A percentile compares a stretch with the other conserved stretches of the same genome.
Evolutionary conservation across 768 basidiomycete genomes (phyloP).

Genomic region (Crepidotus variabilis): DNA sequence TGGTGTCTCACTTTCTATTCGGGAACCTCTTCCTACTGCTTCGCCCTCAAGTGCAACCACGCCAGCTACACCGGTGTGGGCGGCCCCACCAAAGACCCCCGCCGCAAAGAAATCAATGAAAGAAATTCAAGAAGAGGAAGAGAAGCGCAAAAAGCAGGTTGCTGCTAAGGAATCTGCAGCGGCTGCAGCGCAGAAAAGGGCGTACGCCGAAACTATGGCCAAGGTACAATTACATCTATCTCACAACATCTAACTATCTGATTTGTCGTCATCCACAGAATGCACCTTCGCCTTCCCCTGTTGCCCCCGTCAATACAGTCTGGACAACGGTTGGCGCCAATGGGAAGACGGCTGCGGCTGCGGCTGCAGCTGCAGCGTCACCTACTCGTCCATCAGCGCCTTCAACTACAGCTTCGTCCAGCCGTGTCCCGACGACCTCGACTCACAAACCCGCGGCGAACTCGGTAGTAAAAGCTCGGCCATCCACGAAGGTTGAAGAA

Average conservation of each 20-base stretch:
- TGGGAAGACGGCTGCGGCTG: slow-evolving; percentile 50
- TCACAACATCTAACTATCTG: neutral
- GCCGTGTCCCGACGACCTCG: slow-evolving; percentile 29
- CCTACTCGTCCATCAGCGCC: slow-evolving; percentile 27
- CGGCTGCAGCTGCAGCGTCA: slow-evolving; percentile 30
- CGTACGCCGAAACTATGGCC: slow-evolving; percentile 74
- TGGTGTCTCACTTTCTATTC: slow-evolving; percentile 23
- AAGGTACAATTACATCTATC: slow-evolving; percentile 51
- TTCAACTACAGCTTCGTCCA: slow-evolving; percentile 11
- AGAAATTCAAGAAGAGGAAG: slow-evolving; percentile 98
- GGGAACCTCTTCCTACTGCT: slow-evolving; percentile 36
- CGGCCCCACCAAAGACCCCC: slow-evolving; percentile 50
- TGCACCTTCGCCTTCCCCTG: slow-evolving; percentile 22
- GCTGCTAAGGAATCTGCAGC: slow-evolving; percentile 57
- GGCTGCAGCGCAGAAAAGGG: slow-evolving; percentile 57
- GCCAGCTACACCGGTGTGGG: slow-evolving; percentile 64
- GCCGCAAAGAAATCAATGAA: slow-evolving; percentile 89
- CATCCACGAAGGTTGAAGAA: slow-evolving; percentile 53
- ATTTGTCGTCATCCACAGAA: slow-evolving; percentile 15
- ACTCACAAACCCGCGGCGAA: slow-evolving; percentile 31
- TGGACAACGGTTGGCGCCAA: slow-evolving; percentile 88
- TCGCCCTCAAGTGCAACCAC: slow-evolving; percentile 17
- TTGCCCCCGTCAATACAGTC: slow-evolving; percentile 39
- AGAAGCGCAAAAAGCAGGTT: slow-evolving; percentile 66
- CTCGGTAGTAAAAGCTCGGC: slow-evolving; percentile 21